phyloP scores from a whole-genome alignment of 257 asterid species.

The Rehmannia glutinosa region DNA sequence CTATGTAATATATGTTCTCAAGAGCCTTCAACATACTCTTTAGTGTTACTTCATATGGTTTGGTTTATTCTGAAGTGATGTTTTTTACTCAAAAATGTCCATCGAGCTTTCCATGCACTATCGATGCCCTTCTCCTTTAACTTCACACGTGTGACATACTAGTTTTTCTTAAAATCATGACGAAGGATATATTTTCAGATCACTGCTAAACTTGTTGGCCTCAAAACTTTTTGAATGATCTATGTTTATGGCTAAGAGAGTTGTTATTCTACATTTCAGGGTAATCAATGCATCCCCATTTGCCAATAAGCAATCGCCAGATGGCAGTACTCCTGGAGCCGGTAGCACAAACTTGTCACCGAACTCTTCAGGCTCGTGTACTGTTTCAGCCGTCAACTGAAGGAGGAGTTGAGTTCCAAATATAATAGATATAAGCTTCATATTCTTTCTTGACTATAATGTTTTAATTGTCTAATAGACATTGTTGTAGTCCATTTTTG shows the following conservation, averaged over 20 bases:
- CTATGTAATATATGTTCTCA: no score
- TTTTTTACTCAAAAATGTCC: no score
- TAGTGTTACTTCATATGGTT: no score
- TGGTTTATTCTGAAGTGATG: no score
- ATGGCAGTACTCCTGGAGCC: conserved; percentile 34
- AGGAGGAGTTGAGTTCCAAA: conserved; percentile 2
- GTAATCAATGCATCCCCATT: conserved; percentile 50
- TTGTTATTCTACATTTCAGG: conserved; percentile 31
- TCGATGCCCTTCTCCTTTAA: no score
- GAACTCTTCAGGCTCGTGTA: conserved; percentile 41
- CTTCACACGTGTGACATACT: no score
- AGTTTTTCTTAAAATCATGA: no score
- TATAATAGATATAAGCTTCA: not conserved
- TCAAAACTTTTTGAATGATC: no score
- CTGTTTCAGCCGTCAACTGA: conserved; percentile 30
- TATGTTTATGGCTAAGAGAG: not conserved
- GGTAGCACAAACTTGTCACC: conserved; percentile 31
- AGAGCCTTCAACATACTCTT: no score
- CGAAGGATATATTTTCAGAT: no score
- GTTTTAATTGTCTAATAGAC: not conserved
- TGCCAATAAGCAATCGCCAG: conserved; percentile 25
- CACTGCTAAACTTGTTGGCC: no score
- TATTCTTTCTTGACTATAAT: conserved; percentile 12
- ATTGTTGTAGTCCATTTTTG: conserved; percentile 19
- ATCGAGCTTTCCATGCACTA: no score